Base-by-base conservation (phyloP, 768 basidiomycete genomes). In the Russula sp. region DNA sequence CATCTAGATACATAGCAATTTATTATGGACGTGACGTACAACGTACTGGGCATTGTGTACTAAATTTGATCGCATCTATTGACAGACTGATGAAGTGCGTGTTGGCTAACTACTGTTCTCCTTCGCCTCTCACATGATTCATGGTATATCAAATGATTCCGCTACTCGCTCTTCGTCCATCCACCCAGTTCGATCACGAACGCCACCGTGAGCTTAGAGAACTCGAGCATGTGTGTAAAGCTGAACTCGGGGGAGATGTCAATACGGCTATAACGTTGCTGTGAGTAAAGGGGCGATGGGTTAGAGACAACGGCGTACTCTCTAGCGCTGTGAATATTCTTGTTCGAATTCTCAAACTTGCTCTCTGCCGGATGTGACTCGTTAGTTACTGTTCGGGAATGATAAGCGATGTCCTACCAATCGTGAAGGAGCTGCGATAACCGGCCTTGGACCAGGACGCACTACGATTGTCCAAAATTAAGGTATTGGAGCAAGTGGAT, bases 241-340 rank as follows among this genome's bases (percentile, higher is more conserved):
- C 87, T 90, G 76, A 97, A 97, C 74, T 96, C 94, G 24, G 84
- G 78, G 13, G 92, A 92, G 64, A 91, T 80, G 72, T 95, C 90
- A 61, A 90, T 89, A 57, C 89, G 89, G 73, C 91, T 92, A 70
- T 40, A 50, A 69, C 50, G 42, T 61, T 59, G 54, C 49, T 64
- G 70, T 71, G 64, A 69, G 57, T 32, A 64, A 36, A 30, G 50
- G 46, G 46, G 9, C 16, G 20, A 20, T 63, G 59, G 57, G 68
- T n/a, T 48, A 65, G 34, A 55, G 30, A 48, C 7, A 61, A 34
- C 3, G n/a, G 76, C 90, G 69, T 76, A 93, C 92, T 98, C 94
- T 44, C 82, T 84, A 36, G 78, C 71, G 10, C 85, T 84, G 75
- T 98, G 94, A 57, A 97, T 94, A 73, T 92, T 81, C 73, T 84